These are phyloP conservation scores for Ustilago shanxiensis DNA, from an alignment of 1,284 basidiomycete genomes.

Conservation along the genomic window DNA sequence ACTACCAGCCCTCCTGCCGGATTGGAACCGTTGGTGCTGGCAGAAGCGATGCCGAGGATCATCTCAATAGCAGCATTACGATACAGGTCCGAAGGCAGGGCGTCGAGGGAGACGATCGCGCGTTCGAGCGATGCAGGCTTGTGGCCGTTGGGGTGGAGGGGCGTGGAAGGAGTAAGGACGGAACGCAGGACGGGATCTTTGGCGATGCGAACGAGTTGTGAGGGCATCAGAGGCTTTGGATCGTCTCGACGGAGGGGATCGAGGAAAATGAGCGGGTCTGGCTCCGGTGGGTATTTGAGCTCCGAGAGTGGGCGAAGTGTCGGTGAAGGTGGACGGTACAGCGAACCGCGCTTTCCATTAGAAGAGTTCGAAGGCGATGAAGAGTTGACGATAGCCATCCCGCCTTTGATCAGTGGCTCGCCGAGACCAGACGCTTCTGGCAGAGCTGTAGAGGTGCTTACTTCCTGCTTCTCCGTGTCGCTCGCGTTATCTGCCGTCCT, in stretches of 20 bases:
- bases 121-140: slow-evolving; percentile 49
- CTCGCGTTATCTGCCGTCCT: not conserved
- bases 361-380: not conserved
- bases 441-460: not conserved
- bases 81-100: slow-evolving; percentile 61
- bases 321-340: slow-evolving; percentile 54
- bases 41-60: slow-evolving; percentile 63
- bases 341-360: slow-evolving; percentile 8
- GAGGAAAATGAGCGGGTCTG: slow-evolving; percentile 66
- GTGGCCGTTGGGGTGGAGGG: slow-evolving; percentile 51
- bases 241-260: slow-evolving; percentile 67
- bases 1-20: slow-evolving; percentile 24
- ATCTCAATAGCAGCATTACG: slow-evolving; percentile 66
- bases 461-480: not conserved
- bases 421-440: slow-evolving; percentile 10
- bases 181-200: slow-evolving; percentile 56
- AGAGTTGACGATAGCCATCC: slow-evolving; percentile 24
- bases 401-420: slow-evolving; percentile 30
- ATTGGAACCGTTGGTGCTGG: slow-evolving; percentile 32
- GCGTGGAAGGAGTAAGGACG: slow-evolving; percentile 50
- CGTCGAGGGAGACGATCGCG: slow-evolving; percentile 61
- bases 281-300: slow-evolving; percentile 64
- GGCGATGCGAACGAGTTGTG: slow-evolving; percentile 59
- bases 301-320: slow-evolving; percentile 53
- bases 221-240: slow-evolving; percentile 62